These are phyloP conservation scores for Trichoderma koningii DNA, from an alignment of 2,329 filamentous ascomycete species.

Conservation along the genomic window DNA sequence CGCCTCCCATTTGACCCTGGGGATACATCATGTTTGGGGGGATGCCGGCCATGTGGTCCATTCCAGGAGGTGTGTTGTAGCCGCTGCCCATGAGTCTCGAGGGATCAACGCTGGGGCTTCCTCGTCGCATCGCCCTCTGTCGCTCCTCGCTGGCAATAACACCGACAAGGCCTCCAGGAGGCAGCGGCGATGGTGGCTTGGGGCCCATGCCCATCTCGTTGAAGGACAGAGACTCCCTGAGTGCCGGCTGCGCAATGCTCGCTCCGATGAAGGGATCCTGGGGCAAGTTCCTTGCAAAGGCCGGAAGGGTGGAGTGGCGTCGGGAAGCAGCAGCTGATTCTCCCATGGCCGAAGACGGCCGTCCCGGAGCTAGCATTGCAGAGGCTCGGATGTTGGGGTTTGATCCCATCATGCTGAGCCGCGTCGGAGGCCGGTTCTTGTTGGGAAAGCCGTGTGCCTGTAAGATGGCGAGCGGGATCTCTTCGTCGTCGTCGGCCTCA, in stretches of 20 bases:
- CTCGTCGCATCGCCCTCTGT: constrained; percentile 73
- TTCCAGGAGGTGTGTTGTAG: constrained; percentile 44
- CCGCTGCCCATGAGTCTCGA: constrained; percentile 42
- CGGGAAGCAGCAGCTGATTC: constrained; percentile 45
- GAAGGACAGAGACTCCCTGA: constrained; percentile 74
- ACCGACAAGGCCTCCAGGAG: constrained; percentile 79
- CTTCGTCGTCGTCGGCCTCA: constrained; percentile 81
- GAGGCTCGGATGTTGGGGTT: constrained; percentile 70
- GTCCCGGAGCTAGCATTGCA: constrained; percentile 48
- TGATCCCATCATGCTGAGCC: constrained; percentile 64
- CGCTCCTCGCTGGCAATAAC: constrained; percentile 87
- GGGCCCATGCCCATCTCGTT: constrained; percentile 55
- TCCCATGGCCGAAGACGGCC: constrained; percentile 59
- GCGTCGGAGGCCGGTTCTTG: constrained; percentile 72
- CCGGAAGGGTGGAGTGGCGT: constrained; percentile 61
- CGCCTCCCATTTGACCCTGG: constrained; percentile 32
- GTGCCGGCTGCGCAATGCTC: constrained; percentile 69
- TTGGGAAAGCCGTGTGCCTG: constrained; percentile 86
- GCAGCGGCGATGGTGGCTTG: constrained; percentile 46
- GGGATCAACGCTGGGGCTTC: constrained; percentile 69
- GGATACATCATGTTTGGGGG: constrained; percentile 49
- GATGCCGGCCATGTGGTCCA: constrained; percentile 54
- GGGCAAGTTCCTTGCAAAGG: constrained; percentile 80
- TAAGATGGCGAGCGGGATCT: constrained; percentile 81
- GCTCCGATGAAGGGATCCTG: constrained; percentile 84